Evolutionary conservation across 2,329 filamentous ascomycete genomes (phyloP).

Genomic region (Cytospora mali): DNA sequence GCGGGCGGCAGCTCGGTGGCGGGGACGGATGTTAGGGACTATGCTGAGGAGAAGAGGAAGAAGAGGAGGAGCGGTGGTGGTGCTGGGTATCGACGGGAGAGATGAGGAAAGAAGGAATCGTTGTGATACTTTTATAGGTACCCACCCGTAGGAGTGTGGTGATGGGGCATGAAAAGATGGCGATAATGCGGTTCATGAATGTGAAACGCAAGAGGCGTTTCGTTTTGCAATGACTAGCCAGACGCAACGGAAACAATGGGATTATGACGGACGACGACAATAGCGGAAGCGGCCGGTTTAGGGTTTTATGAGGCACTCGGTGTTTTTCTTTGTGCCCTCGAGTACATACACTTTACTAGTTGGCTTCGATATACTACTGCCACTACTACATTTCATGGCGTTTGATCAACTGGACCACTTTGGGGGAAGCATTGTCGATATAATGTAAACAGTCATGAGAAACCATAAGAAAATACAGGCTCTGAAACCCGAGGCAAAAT

Average conservation of each 20-base stretch:
- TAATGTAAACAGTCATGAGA: slow-evolving; percentile 23
- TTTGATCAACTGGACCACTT: slow-evolving; percentile 5
- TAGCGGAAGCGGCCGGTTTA: not conserved
- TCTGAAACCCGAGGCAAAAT: not conserved
- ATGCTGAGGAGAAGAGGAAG: slow-evolving; percentile 48
- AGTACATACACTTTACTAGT: not conserved
- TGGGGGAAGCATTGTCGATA: slow-evolving; percentile 23
- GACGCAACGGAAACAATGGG: not conserved
- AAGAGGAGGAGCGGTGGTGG: slow-evolving; percentile 39
- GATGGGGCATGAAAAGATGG: not conserved
- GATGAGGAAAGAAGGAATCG: slow-evolving; percentile 27
- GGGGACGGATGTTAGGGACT: slow-evolving; percentile 40
- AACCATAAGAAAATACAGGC: not conserved
- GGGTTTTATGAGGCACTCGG: not conserved
- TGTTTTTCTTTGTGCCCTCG: slow-evolving; percentile 11
- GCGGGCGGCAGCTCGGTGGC: slow-evolving; percentile 20
- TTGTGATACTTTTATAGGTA: not conserved
- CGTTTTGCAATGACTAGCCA: too few relatives aligned
- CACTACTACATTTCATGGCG: slow-evolving; percentile 13
- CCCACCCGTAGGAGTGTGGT: not conserved
- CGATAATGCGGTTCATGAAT: not conserved
- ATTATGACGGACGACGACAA: slow-evolving; percentile 5
- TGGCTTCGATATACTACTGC: slow-evolving; percentile 14
- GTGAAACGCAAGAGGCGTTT: not conserved
- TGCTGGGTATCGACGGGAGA: slow-evolving; percentile 34